A percentile compares a stretch with the other conserved stretches of the same genome.
Conservation (phyloP, 148 eudicot species). For the Hydrangea macrophylla region DNA sequence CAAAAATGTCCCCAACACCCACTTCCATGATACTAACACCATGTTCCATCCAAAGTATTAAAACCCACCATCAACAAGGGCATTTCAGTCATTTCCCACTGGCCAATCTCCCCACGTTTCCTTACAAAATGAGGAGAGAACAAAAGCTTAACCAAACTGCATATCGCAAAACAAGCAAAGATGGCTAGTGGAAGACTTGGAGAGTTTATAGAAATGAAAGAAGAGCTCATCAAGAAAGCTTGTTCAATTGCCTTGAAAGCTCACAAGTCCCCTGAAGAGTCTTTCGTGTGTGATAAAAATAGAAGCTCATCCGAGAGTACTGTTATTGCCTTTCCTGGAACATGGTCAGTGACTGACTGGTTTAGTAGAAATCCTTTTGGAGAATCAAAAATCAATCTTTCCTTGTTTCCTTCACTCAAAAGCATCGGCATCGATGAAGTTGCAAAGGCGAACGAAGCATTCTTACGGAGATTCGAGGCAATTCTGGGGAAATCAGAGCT, state of each 20-base stretch:
- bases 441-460: slow-evolving; percentile 55
- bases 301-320: slow-evolving; percentile 28
- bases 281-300: slow-evolving; percentile 31
- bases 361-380: slow-evolving; percentile 51
- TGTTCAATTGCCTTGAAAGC: slow-evolving; percentile 50
- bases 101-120: not conserved
- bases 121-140: not conserved
- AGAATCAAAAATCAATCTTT: slow-evolving; percentile 35
- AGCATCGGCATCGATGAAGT: slow-evolving; percentile 55
- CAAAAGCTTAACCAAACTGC: not conserved
- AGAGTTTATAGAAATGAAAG: slow-evolving; percentile 39
- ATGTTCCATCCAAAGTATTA: no score
- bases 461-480: slow-evolving; percentile 44
- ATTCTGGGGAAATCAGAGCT: slow-evolving; percentile 37
- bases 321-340: slow-evolving; percentile 61
- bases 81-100: not conserved
- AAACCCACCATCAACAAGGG: not conserved
- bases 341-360: slow-evolving; percentile 60
- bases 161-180: not conserved
- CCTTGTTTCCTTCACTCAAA: slow-evolving; percentile 60
- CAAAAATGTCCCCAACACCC: not conserved
- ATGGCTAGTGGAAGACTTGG: slow-evolving; percentile 32
- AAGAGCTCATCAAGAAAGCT: slow-evolving; percentile 58
- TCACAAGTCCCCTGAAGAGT: slow-evolving; percentile 49
- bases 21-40: not conserved